Evolutionary conservation across 75 land plant species (phyloP).

Genomic region (Adiantum capillusveneris): DNA sequence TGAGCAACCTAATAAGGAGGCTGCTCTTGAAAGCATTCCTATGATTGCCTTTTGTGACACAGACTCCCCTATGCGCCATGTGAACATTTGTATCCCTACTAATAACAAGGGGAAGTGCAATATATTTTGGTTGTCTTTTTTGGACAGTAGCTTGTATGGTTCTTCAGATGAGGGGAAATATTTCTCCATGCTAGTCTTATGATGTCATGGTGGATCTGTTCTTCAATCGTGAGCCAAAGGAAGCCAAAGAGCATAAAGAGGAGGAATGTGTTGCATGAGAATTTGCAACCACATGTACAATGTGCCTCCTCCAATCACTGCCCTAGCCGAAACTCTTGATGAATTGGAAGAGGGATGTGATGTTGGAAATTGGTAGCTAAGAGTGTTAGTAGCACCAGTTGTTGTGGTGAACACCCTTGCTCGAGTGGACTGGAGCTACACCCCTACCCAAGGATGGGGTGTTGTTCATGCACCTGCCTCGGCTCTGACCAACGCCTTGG

Average conservation of each 20-base stretch:
- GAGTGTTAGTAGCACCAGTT: conserved; percentile 11
- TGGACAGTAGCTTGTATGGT: conserved; percentile 86
- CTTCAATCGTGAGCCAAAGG: conserved; percentile 83
- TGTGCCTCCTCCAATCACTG: conserved; percentile 8
- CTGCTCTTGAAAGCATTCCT: conserved; percentile 75
- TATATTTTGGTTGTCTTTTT: conserved; percentile 74
- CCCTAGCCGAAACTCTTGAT: conserved; percentile 8
- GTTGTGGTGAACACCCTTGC: conserved; percentile 6
- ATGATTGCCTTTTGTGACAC: conserved; percentile 91
- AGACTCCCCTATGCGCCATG: conserved; percentile 81
- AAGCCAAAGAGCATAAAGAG: conserved; percentile 64
- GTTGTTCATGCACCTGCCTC: conserved; percentile 31
- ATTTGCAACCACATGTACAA: conserved; percentile 19
- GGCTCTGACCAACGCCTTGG: conserved; percentile 4
- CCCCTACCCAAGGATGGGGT: conserved; percentile 34
- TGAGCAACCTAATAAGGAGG: conserved; percentile 77
- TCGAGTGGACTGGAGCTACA: background rate
- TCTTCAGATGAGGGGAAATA: conserved; percentile 78
- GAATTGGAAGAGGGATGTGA: conserved; percentile 15
- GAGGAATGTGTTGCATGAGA: conserved; percentile 45
- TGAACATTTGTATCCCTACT: conserved; percentile 79
- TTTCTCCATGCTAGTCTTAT: conserved; percentile 60
- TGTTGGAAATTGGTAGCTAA: background rate
- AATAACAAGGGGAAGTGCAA: conserved; percentile 82
- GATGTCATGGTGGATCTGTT: conserved; percentile 87